Evolutionary conservation across 768 basidiomycete genomes (phyloP).

Genomic region (Boletus sp.): DNA sequence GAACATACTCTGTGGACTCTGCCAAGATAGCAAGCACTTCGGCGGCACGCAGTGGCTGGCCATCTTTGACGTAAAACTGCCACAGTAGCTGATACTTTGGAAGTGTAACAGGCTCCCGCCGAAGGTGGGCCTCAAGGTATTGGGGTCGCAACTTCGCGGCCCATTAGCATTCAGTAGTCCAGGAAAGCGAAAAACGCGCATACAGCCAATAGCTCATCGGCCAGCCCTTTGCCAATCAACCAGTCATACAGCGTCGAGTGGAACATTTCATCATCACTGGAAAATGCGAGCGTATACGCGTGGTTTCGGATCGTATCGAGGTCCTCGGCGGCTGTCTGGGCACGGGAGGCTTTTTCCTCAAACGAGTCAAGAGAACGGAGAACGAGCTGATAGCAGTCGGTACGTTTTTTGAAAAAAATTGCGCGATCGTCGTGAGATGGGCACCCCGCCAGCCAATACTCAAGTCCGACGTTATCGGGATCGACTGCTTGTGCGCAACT

Average conservation of each 20-base stretch:
- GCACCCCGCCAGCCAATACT: conserved; percentile 70
- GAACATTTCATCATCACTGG: conserved; percentile 87
- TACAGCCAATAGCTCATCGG: conserved; percentile 90
- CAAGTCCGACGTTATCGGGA: conserved; percentile 67
- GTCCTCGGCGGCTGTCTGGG: conserved; percentile 42
- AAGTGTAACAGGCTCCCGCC: conserved; percentile 74
- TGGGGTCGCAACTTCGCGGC: conserved; percentile 69
- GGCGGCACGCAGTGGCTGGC: conserved; percentile 84
- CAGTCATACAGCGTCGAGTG: conserved; percentile 95
- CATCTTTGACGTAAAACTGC: conserved; percentile 96
- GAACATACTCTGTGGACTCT: conserved; percentile 73
- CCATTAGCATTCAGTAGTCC: conserved; percentile 9
- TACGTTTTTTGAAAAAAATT: conserved; percentile 57
- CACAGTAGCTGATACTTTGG: conserved; percentile 88
- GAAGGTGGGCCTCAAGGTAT: conserved; percentile 86
- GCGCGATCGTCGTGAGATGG: conserved; percentile 59
- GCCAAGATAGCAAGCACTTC: conserved; percentile 81
- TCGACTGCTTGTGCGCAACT: conserved; percentile 81
- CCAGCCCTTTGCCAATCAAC: conserved; percentile 75
- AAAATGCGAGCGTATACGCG: conserved; percentile 84
- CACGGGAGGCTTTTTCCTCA: conserved; percentile 56
- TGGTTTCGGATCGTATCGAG: conserved; percentile 74
- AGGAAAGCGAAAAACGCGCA: conserved; percentile 18
- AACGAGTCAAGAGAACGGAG: conserved; percentile 79
- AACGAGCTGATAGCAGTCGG: conserved; percentile 78